Evolutionary conservation across 2,329 filamentous ascomycete genomes (phyloP), one percentile per base, ranked within the genome.

Genomic region (Colletotrichum theobromicola): DNA sequence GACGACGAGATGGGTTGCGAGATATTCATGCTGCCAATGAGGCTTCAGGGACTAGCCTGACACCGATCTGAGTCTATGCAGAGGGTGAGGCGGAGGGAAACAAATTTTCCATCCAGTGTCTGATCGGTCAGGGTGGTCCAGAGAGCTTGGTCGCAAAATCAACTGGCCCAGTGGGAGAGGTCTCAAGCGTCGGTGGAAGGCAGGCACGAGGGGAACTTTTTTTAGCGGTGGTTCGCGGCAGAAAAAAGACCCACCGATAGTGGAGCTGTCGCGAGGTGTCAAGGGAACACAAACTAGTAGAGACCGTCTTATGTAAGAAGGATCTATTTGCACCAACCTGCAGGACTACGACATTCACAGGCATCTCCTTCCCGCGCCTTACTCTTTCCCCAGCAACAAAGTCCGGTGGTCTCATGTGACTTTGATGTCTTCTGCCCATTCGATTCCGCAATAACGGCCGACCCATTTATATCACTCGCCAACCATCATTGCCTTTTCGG

Each of bases 1-100:
- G 93, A 89, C 81, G 95, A 97, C 77, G 94, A 90, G 76, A 98
- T 91, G 58, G 97, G 96, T 82, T 96, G 94, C 76, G 94, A 92
- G 80, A 93, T 91, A 82, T 94, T 94, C 92, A 93, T 93, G 78
- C 79, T 85, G 78, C 65, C 62, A 66, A 64, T 34, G 32, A 67
- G 57, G 62, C 64, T 61, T 74, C 68, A 72, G n/a, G n/a, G 46
- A 66, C 53, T 16, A 16, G 63, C 69, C 72, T 63, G 42, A 30
- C 62, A 67, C 72, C 68, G 50, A 60, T 67, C 68, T 53, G 62
- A 58, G 28, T 67, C 37, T 34, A 63, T 46, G 67, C 62, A 71
- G 55, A 63, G 72, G 62, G 60, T 46, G 62, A 67, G 62, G 37
- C 62, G 57, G 63, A 57, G 46, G 10, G 42, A 55, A 67, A 55